A percentile compares a stretch with the other conserved stretches of the same genome.
phyloP scores from a whole-genome alignment of 2,329 filamentous ascomycete genomes.

The Purpureocillium lavendulum region DNA sequence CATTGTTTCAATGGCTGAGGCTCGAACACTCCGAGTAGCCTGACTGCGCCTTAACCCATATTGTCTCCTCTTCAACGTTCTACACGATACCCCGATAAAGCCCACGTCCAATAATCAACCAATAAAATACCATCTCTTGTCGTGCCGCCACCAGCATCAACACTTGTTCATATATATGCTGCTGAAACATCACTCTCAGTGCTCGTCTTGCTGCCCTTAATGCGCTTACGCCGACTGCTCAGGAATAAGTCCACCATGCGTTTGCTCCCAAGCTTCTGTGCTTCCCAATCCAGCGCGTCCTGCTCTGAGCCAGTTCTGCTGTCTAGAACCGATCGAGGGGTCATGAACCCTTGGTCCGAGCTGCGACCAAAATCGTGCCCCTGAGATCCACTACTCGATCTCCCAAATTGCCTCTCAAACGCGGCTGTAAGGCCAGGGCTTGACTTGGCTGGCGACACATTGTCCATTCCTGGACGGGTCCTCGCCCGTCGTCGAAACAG shows the following conservation, averaged over 20 bases:
- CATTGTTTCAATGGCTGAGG: too few species aligned
- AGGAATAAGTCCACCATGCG: slow-evolving; percentile 48
- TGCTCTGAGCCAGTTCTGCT: neutral
- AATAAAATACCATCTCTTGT: neutral
- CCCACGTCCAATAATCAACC: too few species aligned
- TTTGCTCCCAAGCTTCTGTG: slow-evolving; percentile 34
- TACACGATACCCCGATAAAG: too few species aligned
- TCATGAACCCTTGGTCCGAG: slow-evolving; percentile 1
- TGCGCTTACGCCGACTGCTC: slow-evolving; percentile 35
- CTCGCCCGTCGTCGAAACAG: slow-evolving; percentile 13
- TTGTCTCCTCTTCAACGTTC: too few species aligned
- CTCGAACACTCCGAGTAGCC: too few species aligned
- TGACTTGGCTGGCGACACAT: slow-evolving; percentile 16
- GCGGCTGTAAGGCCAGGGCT: slow-evolving; percentile 17
- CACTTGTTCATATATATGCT: slow-evolving; percentile 20
- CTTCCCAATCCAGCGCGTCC: slow-evolving; percentile 13
- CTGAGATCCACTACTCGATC: neutral
- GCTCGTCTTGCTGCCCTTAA: slow-evolving; percentile 22
- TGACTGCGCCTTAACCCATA: too few species aligned
- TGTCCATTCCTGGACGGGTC: slow-evolving; percentile 9
- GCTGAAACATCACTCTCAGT: slow-evolving; percentile 17
- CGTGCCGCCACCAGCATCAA: neutral
- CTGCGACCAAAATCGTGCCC: neutral
- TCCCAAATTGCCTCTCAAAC: slow-evolving; percentile 7
- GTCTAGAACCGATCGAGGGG: neutral